These are phyloP conservation scores for Candida freyschussii DNA, from an alignment of 1,139 yeast genomes.

Conservation along the genomic window DNA sequence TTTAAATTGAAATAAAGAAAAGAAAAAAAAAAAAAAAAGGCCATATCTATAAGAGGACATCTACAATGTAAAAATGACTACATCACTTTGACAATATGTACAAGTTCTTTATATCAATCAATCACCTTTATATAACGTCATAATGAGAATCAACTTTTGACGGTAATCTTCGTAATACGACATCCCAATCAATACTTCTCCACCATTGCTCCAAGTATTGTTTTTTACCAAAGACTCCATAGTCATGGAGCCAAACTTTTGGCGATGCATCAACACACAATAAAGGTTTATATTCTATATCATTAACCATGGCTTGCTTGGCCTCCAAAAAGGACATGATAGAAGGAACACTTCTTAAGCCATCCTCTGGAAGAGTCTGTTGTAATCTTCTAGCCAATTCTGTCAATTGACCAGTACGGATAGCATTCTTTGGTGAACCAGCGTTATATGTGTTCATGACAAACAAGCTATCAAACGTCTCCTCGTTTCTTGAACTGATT, in stretches of 20 bases:
- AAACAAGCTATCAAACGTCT: constrained; percentile 43
- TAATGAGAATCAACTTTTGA: no score
- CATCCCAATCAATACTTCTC: constrained; percentile 69
- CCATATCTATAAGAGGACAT: no score
- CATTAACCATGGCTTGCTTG: constrained; percentile 1
- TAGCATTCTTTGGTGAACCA: constrained; percentile 51
- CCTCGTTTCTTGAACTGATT: constrained; percentile 15
- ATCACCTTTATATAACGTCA: no score
- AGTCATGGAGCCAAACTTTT: constrained; percentile 62
- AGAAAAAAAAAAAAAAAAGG: no score
- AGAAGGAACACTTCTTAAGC: neutral
- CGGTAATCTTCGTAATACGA: constrained; percentile 58
- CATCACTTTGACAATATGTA: no score
- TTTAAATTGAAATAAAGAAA: no score
- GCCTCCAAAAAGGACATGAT: constrained; percentile 6
- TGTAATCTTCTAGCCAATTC: constrained; percentile 18
- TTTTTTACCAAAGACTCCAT: constrained; percentile 72
- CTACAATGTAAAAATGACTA: no score
- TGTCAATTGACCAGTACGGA: constrained; percentile 28
- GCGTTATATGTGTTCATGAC: constrained; percentile 74
- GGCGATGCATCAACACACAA: constrained; percentile 70
- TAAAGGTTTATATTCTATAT: constrained; percentile 48
- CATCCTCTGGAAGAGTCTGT: neutral
- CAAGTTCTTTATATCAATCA: no score
- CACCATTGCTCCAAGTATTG: constrained; percentile 63